Evolutionary conservation across 139 green algal species (phyloP), one percentile per base, ranked within the genome.

Genomic region (Edaphochlamys debaryana): DNA sequence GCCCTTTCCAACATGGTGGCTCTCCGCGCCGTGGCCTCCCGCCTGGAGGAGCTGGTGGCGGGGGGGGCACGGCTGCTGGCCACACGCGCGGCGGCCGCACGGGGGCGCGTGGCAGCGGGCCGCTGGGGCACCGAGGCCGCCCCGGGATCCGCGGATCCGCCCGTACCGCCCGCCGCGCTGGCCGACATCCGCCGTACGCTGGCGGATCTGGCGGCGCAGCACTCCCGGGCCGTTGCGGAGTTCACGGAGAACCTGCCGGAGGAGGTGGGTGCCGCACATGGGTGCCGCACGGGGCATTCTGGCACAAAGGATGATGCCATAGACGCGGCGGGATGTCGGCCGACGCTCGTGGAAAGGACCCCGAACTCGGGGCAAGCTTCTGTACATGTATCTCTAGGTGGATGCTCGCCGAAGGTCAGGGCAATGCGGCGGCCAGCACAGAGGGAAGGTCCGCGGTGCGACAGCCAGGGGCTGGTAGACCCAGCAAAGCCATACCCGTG

Each of bases 201-300:
- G 85, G 66, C 79, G 23, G 86, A 89, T 20, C 79, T 96, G 45
- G 74, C 87, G 79, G 32, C 52, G 22, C 67, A 84, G 36, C 96
- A 95, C 67, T 42, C 77, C 25, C 60, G 64, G 4, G 89, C 85
- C 45, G 68, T 95, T 45, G 80, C 86, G 17, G 87, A 85, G 15
- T 96, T 97, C 85, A 88, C 93, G 20, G 69, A 89, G 32, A 85
- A 90, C 42, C 85, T 97, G 69, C 89, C 91, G 0, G 73, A 84
- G 23, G 85, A 92, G 82, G 80, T 89, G 56, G 36, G 67, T 41
- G 34, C 23, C 0, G 20, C n/a, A n/a, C n/a, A n/a, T n/a, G n/a
- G n/a, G n/a, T n/a, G n/a, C n/a, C n/a, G n/a, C n/a, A n/a, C n/a
- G n/a, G n/a, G n/a, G n/a, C n/a, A n/a, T n/a, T n/a, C n/a, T n/a